Base-by-base conservation (phyloP, 768 basidiomycete genomes). In the Phylloporus sp. region DNA sequence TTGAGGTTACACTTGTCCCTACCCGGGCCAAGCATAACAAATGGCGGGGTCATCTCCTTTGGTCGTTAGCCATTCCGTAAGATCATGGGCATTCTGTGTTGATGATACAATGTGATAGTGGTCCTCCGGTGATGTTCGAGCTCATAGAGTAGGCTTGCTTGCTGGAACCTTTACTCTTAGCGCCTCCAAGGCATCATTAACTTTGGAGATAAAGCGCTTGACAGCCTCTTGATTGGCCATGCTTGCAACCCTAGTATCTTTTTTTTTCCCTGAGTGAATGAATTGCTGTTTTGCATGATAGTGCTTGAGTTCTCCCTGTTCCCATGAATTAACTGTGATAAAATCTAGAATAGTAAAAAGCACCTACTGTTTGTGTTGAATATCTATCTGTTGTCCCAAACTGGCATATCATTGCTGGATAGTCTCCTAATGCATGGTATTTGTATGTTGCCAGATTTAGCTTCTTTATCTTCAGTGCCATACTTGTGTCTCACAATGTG, bases 231-330 rank as follows among this genome's bases (percentile, higher is more conserved):
- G 61, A 4, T 53, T 52, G 0, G 66, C 65, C 32, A 78, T 73
- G 20, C 38, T 40, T 11, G 22, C 36, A 73, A 68, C 0, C 45
- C 16, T 2, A 45, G 66, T 24, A 1, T 56, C 62, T 47, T 75
- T 76, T 52, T 72, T 75, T 0, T 71, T 73, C 0, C 57, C 22
- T 13, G 35, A 0, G 46, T 52, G 38, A 75, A 78, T 32, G 72
- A 59, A 0, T 4, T 5, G 20, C 5, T 49, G 54, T 56, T 80
- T 79, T 10, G 72, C 60, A 0, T 42, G 55, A 0, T 62, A 47
- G 47, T 78, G 74, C 49, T 75, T 65, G 0, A 67, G 62, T 49
- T 77, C 74, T 3, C 54, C 54, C 54, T 55, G 6, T 8, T 7
- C 3, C 15, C 5, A 10, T 10, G 6, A 40, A 12, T 36, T 2